Evolutionary conservation across 768 basidiomycete genomes (phyloP).

Genomic region (Mycena venus): DNA sequence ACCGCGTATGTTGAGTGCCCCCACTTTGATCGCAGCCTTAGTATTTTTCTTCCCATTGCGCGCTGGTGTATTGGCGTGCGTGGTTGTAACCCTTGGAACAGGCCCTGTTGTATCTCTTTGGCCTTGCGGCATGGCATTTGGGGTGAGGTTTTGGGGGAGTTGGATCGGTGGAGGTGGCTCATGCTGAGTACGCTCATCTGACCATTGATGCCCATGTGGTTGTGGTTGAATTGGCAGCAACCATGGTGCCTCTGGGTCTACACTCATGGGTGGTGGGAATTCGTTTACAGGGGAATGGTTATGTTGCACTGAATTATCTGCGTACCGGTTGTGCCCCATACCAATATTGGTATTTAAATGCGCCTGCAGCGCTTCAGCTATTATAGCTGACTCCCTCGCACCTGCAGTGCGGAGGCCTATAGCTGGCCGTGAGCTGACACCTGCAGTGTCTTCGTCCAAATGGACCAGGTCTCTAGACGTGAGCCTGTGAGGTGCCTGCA

Average conservation of each 20-base stretch:
- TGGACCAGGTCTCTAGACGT: not conserved
- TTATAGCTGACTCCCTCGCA: not conserved
- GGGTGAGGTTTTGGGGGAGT: not conserved
- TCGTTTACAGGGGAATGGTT: not conserved
- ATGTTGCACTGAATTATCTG: no score
- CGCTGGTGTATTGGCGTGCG: no score
- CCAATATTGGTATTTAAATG: not conserved
- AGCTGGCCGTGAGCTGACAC: no score
- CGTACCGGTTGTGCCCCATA: no score
- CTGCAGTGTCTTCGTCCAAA: not conserved
- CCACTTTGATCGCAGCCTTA: slow-evolving; percentile 11
- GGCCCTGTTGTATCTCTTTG: no score
- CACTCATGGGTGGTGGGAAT: not conserved
- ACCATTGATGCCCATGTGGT: no score
- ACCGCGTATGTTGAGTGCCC: slow-evolving; percentile 25
- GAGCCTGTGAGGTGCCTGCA: not conserved
- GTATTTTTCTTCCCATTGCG: slow-evolving; percentile 8
- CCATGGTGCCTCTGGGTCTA: not conserved
- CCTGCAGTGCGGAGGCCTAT: not conserved
- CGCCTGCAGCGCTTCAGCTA: not conserved
- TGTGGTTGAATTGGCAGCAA: not conserved
- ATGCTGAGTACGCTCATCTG: no score
- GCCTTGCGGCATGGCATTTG: not conserved
- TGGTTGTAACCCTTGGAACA: no score
- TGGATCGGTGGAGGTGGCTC: no score